Evolutionary conservation across 257 asterid species (phyloP).

Genomic region (Salvia hispanica): DNA sequence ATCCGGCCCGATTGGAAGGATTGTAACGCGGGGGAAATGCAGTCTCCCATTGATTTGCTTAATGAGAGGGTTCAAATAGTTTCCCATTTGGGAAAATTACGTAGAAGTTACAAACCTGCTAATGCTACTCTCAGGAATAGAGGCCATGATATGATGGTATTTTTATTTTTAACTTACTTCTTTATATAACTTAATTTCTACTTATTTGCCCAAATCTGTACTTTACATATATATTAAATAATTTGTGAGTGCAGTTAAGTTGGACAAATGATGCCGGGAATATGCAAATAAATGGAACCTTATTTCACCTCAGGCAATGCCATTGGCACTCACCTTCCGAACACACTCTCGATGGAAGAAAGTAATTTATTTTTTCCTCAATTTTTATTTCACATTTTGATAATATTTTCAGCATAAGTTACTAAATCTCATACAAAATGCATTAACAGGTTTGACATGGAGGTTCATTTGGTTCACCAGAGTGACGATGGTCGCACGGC

Average conservation of each 20-base stretch:
- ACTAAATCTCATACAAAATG: neutral
- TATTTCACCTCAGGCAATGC: constrained; percentile 51
- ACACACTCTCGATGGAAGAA: constrained; percentile 66
- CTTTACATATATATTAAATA: no score
- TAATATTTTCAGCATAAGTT: neutral
- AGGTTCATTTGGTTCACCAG: constrained; percentile 71
- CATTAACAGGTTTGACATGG: constrained; percentile 57
- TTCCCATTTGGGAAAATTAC: constrained; percentile 52
- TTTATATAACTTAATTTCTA: neutral
- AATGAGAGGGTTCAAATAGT: constrained; percentile 56
- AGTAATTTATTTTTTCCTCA: constrained; percentile 35
- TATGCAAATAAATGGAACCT: constrained; percentile 53
- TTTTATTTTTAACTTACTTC: neutral
- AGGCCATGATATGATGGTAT: constrained; percentile 90
- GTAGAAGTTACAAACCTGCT: constrained; percentile 46
- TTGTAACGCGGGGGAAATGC: constrained; percentile 61
- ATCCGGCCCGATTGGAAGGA: constrained; percentile 63
- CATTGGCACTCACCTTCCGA: constrained; percentile 95
- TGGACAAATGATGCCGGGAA: constrained; percentile 61
- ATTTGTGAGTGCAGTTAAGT: constrained; percentile 46
- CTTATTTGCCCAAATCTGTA: neutral
- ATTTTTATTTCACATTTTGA: neutral
- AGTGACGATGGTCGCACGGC: constrained; percentile 53
- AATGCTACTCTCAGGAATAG: constrained; percentile 68
- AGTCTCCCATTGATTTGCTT: constrained; percentile 71